Evolutionary conservation across 176 grass and related monocot genomes (phyloP).

Genomic region (Eleusine coracana): DNA sequence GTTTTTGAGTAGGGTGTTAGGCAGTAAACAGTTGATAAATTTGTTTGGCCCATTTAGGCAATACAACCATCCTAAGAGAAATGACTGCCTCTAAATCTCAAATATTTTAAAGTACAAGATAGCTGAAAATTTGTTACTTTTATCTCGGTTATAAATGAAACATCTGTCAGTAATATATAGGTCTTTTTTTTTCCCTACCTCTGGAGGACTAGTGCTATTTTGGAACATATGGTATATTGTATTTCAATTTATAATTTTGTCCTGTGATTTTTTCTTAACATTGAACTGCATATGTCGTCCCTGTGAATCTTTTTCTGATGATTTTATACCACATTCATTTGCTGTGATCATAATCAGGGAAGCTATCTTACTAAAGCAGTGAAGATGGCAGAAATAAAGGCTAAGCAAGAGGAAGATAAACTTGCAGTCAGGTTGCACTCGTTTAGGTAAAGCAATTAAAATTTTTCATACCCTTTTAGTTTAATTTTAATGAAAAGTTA

Average conservation of each 20-base stretch:
- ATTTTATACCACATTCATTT: constrained; percentile 10
- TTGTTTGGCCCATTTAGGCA: background rate
- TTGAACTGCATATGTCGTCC: background rate
- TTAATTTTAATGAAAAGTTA: constrained; percentile 19
- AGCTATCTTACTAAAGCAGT: constrained; percentile 75
- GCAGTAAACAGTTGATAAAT: background rate
- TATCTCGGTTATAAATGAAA: background rate
- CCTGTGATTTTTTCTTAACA: constrained; percentile 5
- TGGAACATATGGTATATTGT: constrained; percentile 21
- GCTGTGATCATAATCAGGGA: constrained; percentile 53
- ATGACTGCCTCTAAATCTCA: background rate
- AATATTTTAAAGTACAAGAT: background rate
- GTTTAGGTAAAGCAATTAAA: constrained; percentile 55
- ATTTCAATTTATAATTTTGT: constrained; percentile 13
- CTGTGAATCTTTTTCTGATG: constrained; percentile 21
- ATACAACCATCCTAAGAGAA: background rate
- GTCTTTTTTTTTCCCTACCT: background rate
- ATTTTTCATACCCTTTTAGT: background rate
- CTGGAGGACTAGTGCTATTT: background rate
- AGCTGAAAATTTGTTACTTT: background rate
- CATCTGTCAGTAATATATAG: constrained; percentile 7
- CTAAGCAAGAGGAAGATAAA: constrained; percentile 90
- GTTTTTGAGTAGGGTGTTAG: constrained; percentile 9
- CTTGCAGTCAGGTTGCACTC: constrained; percentile 78
- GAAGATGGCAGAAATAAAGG: constrained; percentile 70